These are phyloP conservation scores for Massariosphaeria phaeospora DNA, from an alignment of 495 filamentous ascomycete species.

Conservation along the genomic window DNA sequence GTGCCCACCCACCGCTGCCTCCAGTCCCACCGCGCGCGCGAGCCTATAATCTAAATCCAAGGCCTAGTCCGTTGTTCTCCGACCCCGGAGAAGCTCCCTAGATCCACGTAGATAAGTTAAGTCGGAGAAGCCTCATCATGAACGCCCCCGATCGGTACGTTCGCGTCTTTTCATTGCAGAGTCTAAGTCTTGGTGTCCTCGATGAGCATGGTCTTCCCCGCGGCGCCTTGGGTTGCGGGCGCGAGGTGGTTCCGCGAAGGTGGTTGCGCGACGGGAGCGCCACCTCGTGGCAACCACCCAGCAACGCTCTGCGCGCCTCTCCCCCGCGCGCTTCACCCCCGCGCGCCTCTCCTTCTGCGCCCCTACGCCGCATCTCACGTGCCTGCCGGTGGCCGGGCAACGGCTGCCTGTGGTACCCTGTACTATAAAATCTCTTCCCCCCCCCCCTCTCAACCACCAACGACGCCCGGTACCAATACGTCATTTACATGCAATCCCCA, in stretches of 20 bases:
- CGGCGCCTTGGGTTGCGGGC: background rate
- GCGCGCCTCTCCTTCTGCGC: too few species aligned
- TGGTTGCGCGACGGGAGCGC: too few species aligned
- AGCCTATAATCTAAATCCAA: too few species aligned
- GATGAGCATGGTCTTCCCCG: background rate
- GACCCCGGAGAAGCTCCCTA: background rate
- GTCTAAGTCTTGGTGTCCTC: background rate
- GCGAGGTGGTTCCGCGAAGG: background rate
- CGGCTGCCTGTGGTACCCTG: background rate
- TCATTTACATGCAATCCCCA: too few species aligned
- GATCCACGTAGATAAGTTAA: background rate
- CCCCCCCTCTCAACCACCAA: background rate
- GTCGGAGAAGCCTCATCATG: constrained; percentile 4
- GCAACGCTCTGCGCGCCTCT: too few species aligned
- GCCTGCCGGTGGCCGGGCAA: too few species aligned
- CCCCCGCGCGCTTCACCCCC: too few species aligned
- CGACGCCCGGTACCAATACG: background rate
- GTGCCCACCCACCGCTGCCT: background rate
- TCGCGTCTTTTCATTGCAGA: background rate
- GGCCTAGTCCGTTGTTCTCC: too few species aligned
- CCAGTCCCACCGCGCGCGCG: background rate
- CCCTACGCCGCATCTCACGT: background rate
- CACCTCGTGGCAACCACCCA: too few species aligned
- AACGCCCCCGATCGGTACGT: constrained; percentile 24
- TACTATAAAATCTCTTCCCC: background rate